These are phyloP conservation scores for Huntiella bhutanensis DNA, from an alignment of 2,329 filamentous ascomycete species.

Conservation along the genomic window DNA sequence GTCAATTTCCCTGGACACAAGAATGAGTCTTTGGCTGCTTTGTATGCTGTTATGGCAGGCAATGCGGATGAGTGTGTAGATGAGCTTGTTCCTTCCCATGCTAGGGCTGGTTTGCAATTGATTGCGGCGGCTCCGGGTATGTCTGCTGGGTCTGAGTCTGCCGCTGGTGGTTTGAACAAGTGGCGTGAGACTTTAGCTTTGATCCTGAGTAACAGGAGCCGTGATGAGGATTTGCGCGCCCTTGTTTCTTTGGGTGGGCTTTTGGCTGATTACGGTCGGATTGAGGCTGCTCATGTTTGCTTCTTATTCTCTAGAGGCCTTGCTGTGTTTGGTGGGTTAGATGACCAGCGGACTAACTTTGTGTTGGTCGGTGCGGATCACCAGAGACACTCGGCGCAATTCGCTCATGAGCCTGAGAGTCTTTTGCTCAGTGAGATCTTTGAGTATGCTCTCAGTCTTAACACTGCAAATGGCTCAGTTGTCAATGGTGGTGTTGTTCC, in stretches of 20 bases:
- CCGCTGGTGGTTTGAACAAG: constrained; percentile 72
- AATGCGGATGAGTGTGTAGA: constrained; percentile 91
- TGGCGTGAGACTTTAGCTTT: constrained; percentile 84
- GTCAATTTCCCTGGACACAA: constrained; percentile 65
- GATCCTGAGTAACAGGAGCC: constrained; percentile 72
- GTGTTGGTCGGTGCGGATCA: constrained; percentile 78
- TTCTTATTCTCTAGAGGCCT: constrained; percentile 64
- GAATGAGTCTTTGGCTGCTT: constrained; percentile 70
- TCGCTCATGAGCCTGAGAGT: constrained; percentile 64
- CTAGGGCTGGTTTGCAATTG: constrained; percentile 79
- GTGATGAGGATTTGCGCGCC: constrained; percentile 53
- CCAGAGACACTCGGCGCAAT: constrained; percentile 46
- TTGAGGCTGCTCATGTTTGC: constrained; percentile 86
- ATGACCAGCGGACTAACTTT: constrained; percentile 62
- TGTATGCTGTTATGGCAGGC: constrained; percentile 87
- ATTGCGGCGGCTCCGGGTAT: constrained; percentile 52
- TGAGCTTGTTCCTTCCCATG: constrained; percentile 82
- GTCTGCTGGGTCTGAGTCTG: constrained; percentile 31
- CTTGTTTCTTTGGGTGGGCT: constrained; percentile 65
- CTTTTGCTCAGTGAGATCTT: constrained; percentile 93
- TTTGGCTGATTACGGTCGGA: constrained; percentile 65
- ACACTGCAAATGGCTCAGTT: constrained; percentile 31
- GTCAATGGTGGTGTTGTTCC: constrained; percentile 32
- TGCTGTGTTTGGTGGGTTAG: constrained; percentile 59
- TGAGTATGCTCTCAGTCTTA: constrained; percentile 69